Evolutionary conservation across 2,329 filamentous ascomycete genomes (phyloP).

Genomic region (Claviceps lovelessii): DNA sequence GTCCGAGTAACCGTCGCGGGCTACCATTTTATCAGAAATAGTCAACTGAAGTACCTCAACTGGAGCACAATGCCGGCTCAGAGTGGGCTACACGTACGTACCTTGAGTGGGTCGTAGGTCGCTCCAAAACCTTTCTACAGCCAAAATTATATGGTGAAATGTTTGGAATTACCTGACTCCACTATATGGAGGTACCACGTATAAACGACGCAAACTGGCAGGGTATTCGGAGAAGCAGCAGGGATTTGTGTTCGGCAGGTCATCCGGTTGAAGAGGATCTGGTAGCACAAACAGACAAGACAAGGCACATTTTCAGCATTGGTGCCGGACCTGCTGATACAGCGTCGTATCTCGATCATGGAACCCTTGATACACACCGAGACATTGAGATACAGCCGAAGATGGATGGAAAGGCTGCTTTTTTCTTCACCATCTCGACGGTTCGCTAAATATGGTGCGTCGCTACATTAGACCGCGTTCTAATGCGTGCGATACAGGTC

Average conservation of each 20-base stretch:
- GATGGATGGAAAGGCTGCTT: neutral
- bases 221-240: constrained; percentile 9
- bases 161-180: no score
- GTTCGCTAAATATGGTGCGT: neutral
- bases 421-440: neutral
- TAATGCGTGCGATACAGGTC: neutral
- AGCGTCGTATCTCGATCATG: neutral
- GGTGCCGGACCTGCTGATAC: neutral
- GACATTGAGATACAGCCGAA: neutral
- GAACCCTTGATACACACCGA: neutral
- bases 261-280: constrained; percentile 6
- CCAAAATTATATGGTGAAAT: no score
- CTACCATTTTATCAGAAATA: constrained; percentile 4
- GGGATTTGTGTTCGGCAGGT: constrained; percentile 8
- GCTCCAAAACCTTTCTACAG: no score
- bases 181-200: no score
- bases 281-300: neutral
- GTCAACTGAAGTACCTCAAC: neutral
- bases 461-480: neutral
- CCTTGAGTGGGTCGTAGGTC: no score
- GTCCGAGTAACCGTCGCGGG: constrained; percentile 1
- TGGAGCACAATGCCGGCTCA: neutral
- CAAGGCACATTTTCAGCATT: neutral
- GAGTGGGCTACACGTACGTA: neutral
- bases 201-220: constrained; percentile 5